These are phyloP conservation scores for Withania somnifera DNA, from an alignment of 305 asterid species.

Conservation along the genomic window DNA sequence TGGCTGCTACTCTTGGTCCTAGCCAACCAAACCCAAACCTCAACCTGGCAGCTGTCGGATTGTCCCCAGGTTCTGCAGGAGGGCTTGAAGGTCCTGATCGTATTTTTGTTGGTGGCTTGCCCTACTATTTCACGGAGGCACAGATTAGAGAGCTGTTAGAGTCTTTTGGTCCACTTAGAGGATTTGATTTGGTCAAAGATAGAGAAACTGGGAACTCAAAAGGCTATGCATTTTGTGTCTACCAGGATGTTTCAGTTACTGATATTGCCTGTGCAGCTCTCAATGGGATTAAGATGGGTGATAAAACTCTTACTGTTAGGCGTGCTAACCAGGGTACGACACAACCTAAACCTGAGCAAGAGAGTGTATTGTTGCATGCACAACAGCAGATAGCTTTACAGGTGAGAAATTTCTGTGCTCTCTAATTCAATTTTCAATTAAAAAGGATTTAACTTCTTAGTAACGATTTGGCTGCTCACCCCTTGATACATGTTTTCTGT, in stretches of 20 bases:
- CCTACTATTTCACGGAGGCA: constrained; percentile 82
- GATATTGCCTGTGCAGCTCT: constrained; percentile 98
- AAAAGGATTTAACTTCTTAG: background rate
- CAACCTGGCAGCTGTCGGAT: constrained; percentile 81
- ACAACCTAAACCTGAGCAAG: constrained; percentile 93
- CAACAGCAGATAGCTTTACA: constrained; percentile 92
- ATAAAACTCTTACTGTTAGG: constrained; percentile 86
- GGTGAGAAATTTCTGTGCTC: constrained; percentile 18
- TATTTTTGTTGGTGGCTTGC: constrained; percentile 88
- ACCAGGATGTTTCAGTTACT: constrained; percentile 80
- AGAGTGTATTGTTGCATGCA: constrained; percentile 72
- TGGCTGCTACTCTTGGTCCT: constrained; percentile 95
- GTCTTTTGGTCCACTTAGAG: constrained; percentile 92
- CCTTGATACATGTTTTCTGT: background rate
- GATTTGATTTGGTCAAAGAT: constrained; percentile 91
- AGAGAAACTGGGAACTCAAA: constrained; percentile 95
- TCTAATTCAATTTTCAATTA: background rate
- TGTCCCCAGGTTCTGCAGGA: constrained; percentile 82
- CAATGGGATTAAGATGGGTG: constrained; percentile 96
- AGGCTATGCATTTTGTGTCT: constrained; percentile 97
- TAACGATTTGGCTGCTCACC: background rate
- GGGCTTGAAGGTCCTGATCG: constrained; percentile 98
- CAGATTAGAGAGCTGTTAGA: constrained; percentile 94
- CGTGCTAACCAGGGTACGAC: constrained; percentile 86
- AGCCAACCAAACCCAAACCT: constrained; percentile 85